A percentile compares a stretch with the other conserved stretches of the same genome.
These are phyloP conservation scores for Umbelopsis ramanniana DNA, from an alignment of 192 early-diverging fungal genomes.

Conservation along the genomic window DNA sequence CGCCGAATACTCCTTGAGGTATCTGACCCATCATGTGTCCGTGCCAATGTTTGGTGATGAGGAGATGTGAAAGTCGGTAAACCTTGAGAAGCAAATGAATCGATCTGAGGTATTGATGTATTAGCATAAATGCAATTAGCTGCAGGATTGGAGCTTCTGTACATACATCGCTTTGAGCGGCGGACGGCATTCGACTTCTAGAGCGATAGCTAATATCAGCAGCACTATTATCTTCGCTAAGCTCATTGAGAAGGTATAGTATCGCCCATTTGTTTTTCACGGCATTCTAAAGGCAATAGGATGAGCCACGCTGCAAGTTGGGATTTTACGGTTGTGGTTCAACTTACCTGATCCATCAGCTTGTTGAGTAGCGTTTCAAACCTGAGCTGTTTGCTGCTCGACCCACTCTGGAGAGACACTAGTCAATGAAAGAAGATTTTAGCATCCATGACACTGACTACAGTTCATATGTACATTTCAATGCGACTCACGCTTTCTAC, in stretches of 20 bases:
- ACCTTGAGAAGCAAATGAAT: conserved; percentile 12
- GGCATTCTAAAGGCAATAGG: conserved; percentile 33
- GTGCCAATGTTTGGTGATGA: background rate
- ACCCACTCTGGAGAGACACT: conserved; percentile 61
- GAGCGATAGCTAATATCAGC: background rate
- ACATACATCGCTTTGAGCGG: background rate
- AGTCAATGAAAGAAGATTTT: background rate
- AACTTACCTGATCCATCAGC: conserved; percentile 49
- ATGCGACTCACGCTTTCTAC: conserved; percentile 61
- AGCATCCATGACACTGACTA: background rate
- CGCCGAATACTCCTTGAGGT: background rate
- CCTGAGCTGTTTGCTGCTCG: conserved; percentile 53
- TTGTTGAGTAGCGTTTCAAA: conserved; percentile 66
- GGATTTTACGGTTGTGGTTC: background rate
- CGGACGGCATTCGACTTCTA: background rate
- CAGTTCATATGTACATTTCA: background rate
- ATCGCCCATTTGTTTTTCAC: conserved; percentile 62
- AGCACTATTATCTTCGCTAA: conserved; percentile 44
- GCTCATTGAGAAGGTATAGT: conserved; percentile 55
- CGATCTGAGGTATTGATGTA: background rate
- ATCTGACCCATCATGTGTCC: background rate
- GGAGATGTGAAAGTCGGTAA: background rate
- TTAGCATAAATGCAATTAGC: background rate
- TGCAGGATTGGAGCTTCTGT: background rate
- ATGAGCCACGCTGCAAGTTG: too few relatives aligned